Base-by-base conservation (phyloP, 257 asterid genomes). In the Cruciata laevipes region DNA sequence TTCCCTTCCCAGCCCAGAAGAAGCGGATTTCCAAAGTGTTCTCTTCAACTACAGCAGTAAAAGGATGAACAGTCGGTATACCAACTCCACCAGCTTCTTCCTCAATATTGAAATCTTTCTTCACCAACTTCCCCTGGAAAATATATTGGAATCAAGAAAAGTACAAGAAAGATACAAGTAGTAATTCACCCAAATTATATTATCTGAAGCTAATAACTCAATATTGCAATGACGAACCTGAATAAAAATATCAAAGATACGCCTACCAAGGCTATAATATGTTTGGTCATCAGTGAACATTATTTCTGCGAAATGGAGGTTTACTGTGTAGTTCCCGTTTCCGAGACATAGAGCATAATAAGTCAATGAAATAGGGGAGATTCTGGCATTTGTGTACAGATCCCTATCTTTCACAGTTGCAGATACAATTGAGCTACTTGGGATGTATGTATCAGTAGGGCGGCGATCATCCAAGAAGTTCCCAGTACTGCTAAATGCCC, bases 1-100 rank as follows among this genome's bases (percentile, higher is more conserved):
- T 89, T 73, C 98, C 98, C 76, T 85, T 89, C 52, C 98, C 98
- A 62, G 95, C 95, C 98, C 98, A 91, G 32, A 73, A 83, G 74
- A 91, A 74, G 51, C 91, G 86, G 59, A 91, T 85, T 64, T 89
- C 90, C 75, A 89, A 76, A 0, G 84, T 77, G 38, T 23, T 79
- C 74, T 84, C 87, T 20, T 44, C 63, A 25, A 91, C 95, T 55
- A 65, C 79, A 25, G 81, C 92, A 63, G 83, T 73, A 74, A 83
- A 91, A 70, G 52, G 68, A 66, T 6, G 71, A 35, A 17, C 71
- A 70, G 79, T 72, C 30, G 79, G 82, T 72, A 52, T 91, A 70
- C 80, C 79, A 42, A 79, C 92, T 75, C 95, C 98, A 65, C 84
- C 88, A 32, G 98, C 96, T 79, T 73, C 88, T 6, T 73, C 79